Evolutionary conservation across 805 yeast species (phyloP), one percentile per base, ranked within the genome.

Genomic region (Cyberlindnera mississippiensis): DNA sequence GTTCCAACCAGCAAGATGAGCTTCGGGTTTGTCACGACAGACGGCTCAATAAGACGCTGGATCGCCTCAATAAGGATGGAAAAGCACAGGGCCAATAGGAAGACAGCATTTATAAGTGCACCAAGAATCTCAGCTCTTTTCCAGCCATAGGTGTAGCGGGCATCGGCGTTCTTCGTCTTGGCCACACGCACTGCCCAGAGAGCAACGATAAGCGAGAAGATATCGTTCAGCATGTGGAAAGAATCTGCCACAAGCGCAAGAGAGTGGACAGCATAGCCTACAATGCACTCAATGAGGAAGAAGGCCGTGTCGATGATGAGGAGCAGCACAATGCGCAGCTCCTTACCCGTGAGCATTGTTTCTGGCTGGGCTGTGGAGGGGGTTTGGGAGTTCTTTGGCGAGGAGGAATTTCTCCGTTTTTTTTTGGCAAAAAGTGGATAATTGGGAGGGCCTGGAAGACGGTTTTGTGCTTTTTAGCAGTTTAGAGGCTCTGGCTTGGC

Each of bases 61-160:
- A 91, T 66, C 6, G 98, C 97, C 65, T 91, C 99, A 48, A 93
- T 80, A 53, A 86, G 76, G 51, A 91, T 93, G 24, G 96, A 82
- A 58, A 93, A 82, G 61, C 99, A 91, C 48, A 91, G 73, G 1
- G 98, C 98, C 50, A 93, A 71, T 50, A 91, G 64, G 55, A 93
- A 93, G 9, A 93, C 96, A 3, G 96, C 96, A 59, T 91, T 91
- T 51, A 91, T 77, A 45, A 91, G 72, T 8, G 98, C 99, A 42
- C 99, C 99, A 46, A 91, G 71, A 40, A 91, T 90, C 64, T 91
- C 99, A 5, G 98, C 98, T 52, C 99, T 75, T 63, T 91, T 95
- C 96, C 97, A 88, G 14, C 99, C 99, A 57, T 93, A 91, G 3
- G 98, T 93, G 67, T 86, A 91, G 44, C 81, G 82, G 3, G 93